Conservation (phyloP, 805 yeast genomes). For the Nakazawaea sp. region DNA sequence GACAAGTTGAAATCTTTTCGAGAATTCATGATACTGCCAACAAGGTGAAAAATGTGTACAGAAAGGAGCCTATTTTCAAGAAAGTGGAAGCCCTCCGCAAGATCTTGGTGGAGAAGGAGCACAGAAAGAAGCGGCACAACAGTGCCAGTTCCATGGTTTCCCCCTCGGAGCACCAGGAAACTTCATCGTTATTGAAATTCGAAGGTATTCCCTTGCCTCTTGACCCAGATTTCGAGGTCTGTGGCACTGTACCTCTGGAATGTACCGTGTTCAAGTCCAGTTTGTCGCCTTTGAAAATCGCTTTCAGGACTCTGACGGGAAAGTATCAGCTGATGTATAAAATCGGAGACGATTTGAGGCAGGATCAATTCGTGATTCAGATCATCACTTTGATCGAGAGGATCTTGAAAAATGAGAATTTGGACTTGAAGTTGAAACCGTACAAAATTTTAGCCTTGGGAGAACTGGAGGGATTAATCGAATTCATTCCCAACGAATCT, state of each 20-base stretch:
- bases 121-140: slow-evolving; percentile 3
- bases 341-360: slow-evolving; percentile 92
- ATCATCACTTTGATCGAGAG: slow-evolving; percentile 88
- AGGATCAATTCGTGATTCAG: slow-evolving; percentile 95
- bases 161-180: slow-evolving; percentile 9
- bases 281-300: slow-evolving; percentile 78
- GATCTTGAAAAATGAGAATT: slow-evolving; percentile 78
- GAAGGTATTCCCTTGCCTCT: slow-evolving; percentile 67
- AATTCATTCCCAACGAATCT: slow-evolving; percentile 91
- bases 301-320: slow-evolving; percentile 45
- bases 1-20: slow-evolving; percentile 64
- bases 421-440: slow-evolving; percentile 82
- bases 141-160: neutral
- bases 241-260: slow-evolving; percentile 74
- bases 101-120: slow-evolving; percentile 43
- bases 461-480: slow-evolving; percentile 85
- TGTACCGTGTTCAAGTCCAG: slow-evolving; percentile 89
- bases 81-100: slow-evolving; percentile 64
- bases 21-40: slow-evolving; percentile 60
- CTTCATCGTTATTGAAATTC: slow-evolving; percentile 29
- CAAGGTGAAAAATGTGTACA: slow-evolving; percentile 45
- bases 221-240: slow-evolving; percentile 69
- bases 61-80: slow-evolving; percentile 70
- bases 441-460: slow-evolving; percentile 89
- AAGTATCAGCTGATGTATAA: slow-evolving; percentile 84